These are phyloP conservation scores for Sporothrix globosa DNA, from an alignment of 2,329 filamentous ascomycete species.

Conservation along the genomic window DNA sequence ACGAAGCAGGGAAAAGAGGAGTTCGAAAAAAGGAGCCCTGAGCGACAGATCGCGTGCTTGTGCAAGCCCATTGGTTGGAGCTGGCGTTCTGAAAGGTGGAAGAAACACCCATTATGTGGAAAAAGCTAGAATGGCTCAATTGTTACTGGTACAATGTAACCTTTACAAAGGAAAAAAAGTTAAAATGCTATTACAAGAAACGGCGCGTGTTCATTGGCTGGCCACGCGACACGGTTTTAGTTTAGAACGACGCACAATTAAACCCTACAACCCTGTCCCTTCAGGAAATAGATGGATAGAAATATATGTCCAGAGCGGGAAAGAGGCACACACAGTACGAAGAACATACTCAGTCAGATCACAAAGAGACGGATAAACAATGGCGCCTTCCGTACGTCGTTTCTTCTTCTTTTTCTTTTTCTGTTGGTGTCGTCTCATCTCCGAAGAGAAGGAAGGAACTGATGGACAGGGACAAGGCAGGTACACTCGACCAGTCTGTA, in stretches of 20 bases:
- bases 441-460: slow-evolving; percentile 26
- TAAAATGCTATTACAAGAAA: background rate
- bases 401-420: background rate
- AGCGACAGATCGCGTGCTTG: slow-evolving; percentile 14
- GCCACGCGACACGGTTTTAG: slow-evolving; percentile 35
- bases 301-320: background rate
- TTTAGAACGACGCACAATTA: background rate
- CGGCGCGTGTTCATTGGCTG: slow-evolving; percentile 36
- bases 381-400: slow-evolving; percentile 24
- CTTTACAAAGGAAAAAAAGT: background rate
- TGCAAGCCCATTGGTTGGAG: slow-evolving; percentile 28
- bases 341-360: too few relatives aligned
- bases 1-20: background rate
- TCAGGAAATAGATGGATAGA: slow-evolving; percentile 20
- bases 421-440: slow-evolving; percentile 33
- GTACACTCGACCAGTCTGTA: too few relatives aligned
- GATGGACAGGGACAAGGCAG: slow-evolving; percentile 11
- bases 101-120: background rate
- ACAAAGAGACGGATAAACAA: background rate
- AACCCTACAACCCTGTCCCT: slow-evolving; percentile 19
- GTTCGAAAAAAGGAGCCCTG: slow-evolving; percentile 6
- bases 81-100: background rate
- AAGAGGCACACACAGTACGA: background rate
- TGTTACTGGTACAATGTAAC: too few relatives aligned
- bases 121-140: background rate